Percentiles rank a stretch among this genome's conserved stretches.
phyloP scores from a whole-genome alignment of 306 rosid genomes.

The Inga oerstediana region DNA sequence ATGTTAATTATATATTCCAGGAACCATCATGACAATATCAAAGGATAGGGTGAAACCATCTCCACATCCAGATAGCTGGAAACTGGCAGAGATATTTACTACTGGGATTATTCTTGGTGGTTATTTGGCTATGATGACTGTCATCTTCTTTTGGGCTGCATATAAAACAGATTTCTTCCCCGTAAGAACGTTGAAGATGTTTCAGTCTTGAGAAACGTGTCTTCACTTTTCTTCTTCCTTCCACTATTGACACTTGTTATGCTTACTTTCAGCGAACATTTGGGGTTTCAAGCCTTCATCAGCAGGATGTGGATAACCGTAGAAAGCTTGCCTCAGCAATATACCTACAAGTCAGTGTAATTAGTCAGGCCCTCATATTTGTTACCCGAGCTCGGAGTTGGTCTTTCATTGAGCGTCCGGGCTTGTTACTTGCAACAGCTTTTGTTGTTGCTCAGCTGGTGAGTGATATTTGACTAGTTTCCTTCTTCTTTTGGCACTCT shows the following conservation, averaged over 20 bases:
- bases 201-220: neutral
- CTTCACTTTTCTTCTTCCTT: neutral
- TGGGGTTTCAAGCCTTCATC: slow-evolving; percentile 76
- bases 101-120: slow-evolving; percentile 82
- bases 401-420: slow-evolving; percentile 83
- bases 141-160: slow-evolving; percentile 89
- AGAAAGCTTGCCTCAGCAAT: slow-evolving; percentile 76
- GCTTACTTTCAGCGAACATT: slow-evolving; percentile 55
- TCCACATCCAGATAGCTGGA: slow-evolving; percentile 92
- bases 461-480: slow-evolving; percentile 35
- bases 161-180: slow-evolving; percentile 79
- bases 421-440: slow-evolving; percentile 66
- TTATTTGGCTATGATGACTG: slow-evolving; percentile 91
- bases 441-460: slow-evolving; percentile 79
- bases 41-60: slow-evolving; percentile 93
- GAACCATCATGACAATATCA: slow-evolving; percentile 88
- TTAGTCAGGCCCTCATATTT: slow-evolving; percentile 85
- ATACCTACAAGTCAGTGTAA: slow-evolving; percentile 82
- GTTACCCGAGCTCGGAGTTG: slow-evolving; percentile 75
- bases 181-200: slow-evolving; percentile 39
- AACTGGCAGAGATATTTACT: slow-evolving; percentile 73
- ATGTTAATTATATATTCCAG: slow-evolving; percentile 40
- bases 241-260: neutral
- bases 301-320: slow-evolving; percentile 39
- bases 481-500: neutral